phyloP scores from a whole-genome alignment of 139 green algal genomes.

The Closterium sp. region DNA sequence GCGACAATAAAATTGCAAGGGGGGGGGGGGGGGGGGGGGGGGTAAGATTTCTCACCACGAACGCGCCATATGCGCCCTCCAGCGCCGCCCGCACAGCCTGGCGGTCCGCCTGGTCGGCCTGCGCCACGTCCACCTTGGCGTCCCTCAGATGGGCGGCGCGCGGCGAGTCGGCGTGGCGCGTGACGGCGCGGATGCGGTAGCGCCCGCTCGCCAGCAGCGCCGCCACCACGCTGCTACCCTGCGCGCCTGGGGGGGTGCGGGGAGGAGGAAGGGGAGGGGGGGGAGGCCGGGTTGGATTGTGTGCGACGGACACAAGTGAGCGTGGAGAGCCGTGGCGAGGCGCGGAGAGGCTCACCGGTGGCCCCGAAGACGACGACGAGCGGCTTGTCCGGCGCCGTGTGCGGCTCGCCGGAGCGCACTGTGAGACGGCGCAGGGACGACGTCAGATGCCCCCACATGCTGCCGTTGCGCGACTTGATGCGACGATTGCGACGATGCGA shows the following conservation, averaged over 20 bases:
- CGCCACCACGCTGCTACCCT: constrained; percentile 24
- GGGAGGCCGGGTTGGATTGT: too few relatives aligned
- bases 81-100: neutral
- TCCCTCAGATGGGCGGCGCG: neutral
- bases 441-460: neutral
- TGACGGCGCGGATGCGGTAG: constrained; percentile 25
- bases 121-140: neutral
- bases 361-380: neutral
- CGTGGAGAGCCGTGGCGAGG: neutral
- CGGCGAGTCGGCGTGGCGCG: constrained; percentile 6
- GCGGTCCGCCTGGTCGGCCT: constrained; percentile 19
- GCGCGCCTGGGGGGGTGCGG: neutral
- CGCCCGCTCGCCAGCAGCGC: constrained; percentile 20
- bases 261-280: too few relatives aligned
- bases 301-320: neutral
- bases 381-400: neutral
- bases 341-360: neutral
- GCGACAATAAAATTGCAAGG: too few relatives aligned
- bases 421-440: neutral
- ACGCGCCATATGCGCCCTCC: constrained; percentile 21
- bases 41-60: too few relatives aligned
- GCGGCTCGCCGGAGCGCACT: neutral
- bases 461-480: neutral
- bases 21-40: too few relatives aligned
- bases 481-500: neutral